These are phyloP conservation scores for Colletotrichum echinochloae DNA, from an alignment of 2,329 filamentous ascomycete species.

Conservation along the genomic window DNA sequence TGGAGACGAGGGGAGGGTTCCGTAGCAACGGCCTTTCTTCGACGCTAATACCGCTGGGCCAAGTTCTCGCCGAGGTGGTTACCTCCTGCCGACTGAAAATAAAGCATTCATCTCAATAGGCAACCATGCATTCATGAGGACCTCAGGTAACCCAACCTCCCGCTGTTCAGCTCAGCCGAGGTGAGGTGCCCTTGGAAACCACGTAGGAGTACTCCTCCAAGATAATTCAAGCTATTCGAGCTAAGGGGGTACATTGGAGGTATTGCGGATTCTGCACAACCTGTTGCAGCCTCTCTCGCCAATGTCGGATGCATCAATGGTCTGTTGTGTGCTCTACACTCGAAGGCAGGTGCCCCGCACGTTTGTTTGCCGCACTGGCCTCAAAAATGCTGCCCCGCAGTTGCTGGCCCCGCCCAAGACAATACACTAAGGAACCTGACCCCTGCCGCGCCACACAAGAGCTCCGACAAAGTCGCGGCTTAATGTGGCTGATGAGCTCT, in stretches of 20 bases:
- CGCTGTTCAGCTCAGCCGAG: neutral
- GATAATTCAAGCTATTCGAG: neutral
- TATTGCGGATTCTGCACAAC: slow-evolving; percentile 28
- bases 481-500: slow-evolving; percentile 18
- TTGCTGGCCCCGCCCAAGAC: neutral
- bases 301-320: slow-evolving; percentile 19
- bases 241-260: neutral
- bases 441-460: slow-evolving; percentile 32
- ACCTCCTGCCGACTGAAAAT: neutral
- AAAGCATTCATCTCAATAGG: neutral
- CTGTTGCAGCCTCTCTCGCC: slow-evolving; percentile 21
- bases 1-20: neutral
- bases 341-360: slow-evolving; percentile 32
- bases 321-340: slow-evolving; percentile 11
- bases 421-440: slow-evolving; percentile 1
- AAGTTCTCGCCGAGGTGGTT: neutral
- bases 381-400: slow-evolving; percentile 32
- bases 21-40: slow-evolving; percentile 12
- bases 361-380: slow-evolving; percentile 28
- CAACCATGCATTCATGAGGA: neutral
- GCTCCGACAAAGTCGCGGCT: neutral
- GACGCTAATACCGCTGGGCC: slow-evolving; percentile 26
- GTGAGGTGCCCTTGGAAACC: neutral
- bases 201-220: neutral
- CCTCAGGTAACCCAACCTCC: neutral